Evolutionary conservation across 768 basidiomycete species (phyloP).

Genomic region (Macrolepiota fuliginosa): DNA sequence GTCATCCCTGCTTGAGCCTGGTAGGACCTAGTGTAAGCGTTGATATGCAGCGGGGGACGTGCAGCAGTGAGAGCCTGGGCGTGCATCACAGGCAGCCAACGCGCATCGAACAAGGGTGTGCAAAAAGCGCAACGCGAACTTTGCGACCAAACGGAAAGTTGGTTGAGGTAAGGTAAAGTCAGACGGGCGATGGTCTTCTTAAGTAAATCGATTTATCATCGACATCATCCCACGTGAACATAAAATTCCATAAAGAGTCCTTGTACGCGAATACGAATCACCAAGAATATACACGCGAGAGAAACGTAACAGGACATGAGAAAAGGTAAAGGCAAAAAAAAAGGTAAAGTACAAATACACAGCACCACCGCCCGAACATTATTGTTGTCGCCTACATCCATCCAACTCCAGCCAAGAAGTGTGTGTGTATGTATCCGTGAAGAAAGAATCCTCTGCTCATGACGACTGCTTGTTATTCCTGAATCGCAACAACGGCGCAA

Average conservation of each 20-base stretch:
- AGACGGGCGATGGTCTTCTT: no score
- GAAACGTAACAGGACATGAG: not conserved
- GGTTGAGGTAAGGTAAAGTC: no score
- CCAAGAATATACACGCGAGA: not conserved
- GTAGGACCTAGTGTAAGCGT: not conserved
- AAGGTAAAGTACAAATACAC: slow-evolving; percentile 6
- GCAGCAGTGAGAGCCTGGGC: not conserved
- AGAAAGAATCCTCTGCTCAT: slow-evolving; percentile 21
- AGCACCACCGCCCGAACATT: not conserved
- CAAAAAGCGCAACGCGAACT: no score
- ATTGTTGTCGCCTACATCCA: not conserved
- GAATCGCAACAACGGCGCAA: slow-evolving; percentile 85
- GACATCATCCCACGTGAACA: slow-evolving; percentile 11
- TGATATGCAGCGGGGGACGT: not conserved
- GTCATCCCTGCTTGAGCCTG: not conserved
- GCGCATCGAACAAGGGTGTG: not conserved
- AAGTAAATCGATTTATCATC: slow-evolving; percentile 13
- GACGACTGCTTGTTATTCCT: slow-evolving; percentile 59
- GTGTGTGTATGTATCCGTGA: not conserved
- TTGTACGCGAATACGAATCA: not conserved
- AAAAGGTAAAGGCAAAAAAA: not conserved
- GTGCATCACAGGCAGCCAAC: slow-evolving; percentile 14
- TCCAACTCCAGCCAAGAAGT: not conserved
- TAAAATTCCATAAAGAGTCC: not conserved
- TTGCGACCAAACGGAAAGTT: not conserved